Percentiles rank a stretch among this genome's conserved stretches.
These are phyloP conservation scores for Wickerhamiella azymoides DNA, from an alignment of 805 yeast species.

Conservation along the genomic window DNA sequence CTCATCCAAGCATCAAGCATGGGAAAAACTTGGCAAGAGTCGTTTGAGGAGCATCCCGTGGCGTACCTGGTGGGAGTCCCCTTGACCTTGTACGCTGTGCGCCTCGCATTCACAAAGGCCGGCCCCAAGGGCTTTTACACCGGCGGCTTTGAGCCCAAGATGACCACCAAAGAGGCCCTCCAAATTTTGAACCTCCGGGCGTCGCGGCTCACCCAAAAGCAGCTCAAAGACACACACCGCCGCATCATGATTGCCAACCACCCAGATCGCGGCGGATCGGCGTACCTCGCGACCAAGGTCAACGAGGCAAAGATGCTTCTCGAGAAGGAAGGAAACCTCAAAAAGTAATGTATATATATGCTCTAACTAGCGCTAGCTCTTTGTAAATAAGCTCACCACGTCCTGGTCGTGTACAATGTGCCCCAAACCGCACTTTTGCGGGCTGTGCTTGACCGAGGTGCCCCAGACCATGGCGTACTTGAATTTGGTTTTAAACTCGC, in stretches of 20 bases:
- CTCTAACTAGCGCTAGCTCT: constrained; percentile 32
- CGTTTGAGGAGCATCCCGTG: constrained; percentile 49
- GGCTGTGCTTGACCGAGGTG: constrained; percentile 78
- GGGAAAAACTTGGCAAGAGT: constrained; percentile 10
- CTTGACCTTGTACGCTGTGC: constrained; percentile 29
- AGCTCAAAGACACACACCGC: constrained; percentile 61
- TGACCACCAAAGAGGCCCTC: constrained; percentile 79
- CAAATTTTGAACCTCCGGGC: constrained; percentile 57
- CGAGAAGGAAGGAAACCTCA: constrained; percentile 40
- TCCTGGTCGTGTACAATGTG: constrained; percentile 86
- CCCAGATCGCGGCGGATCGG: constrained; percentile 91
- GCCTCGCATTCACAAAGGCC: constrained; percentile 22
- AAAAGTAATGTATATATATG: constrained; percentile 3
- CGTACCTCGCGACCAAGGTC: constrained; percentile 76
- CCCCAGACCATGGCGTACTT: constrained; percentile 97
- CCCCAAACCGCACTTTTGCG: constrained; percentile 85
- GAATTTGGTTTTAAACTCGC: constrained; percentile 83
- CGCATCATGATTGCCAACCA: constrained; percentile 77
- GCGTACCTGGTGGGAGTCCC: constrained; percentile 57
- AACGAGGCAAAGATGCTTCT: constrained; percentile 80
- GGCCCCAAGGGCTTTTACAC: constrained; percentile 62
- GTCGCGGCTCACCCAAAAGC: constrained; percentile 25
- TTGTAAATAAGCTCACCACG: constrained; percentile 81
- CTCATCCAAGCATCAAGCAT: neutral
- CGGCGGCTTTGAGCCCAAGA: constrained; percentile 88